Evolutionary conservation across 2,329 filamentous ascomycete genomes (phyloP), one percentile per base, ranked within the genome.

Genomic region (Fusarium irregulare): DNA sequence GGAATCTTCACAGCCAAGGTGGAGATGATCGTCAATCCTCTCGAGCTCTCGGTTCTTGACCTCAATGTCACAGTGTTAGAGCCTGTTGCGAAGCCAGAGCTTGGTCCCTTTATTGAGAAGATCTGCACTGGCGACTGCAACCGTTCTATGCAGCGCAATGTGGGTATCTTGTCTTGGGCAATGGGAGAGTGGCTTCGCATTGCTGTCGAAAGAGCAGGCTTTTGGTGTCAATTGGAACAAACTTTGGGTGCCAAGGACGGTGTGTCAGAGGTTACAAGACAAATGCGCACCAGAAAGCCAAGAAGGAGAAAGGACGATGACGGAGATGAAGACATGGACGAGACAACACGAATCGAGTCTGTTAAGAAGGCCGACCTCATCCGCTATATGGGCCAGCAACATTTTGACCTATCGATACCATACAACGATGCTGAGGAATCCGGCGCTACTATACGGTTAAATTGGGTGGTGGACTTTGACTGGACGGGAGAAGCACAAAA

Each of bases 401-500:
- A 79, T 27, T 80, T 84, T 16, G 83, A 86, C 34, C 65, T 88
- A 2, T 78, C 81, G 1, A 68, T 86, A 8, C 74, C 84, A 28
- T 49, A 70, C 4, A 71, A 59, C 72, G 55, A 74, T 53, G 67
- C 71, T 50, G 76, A 80, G 1, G 76, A 80, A 1, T 75, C 77
- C 2, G 64, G 80, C 12, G 81, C 85, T 4, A 76, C 82, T 13
- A 58, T 89, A 7, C 84, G 87, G 27, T 79, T 93, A 2, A 82
- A 84, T 60, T 93, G 91, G 91, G 81, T 78, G 48, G 88, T 92
- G 45, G 78, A 79, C 3, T 92, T 93, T 73, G 91, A 93, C 77
- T 93, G 90, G 91, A 90, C 90, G 0, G 91, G 91, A 8, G 91
- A 93, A 75, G 90, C 89, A 7, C 85, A 86, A 73, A 92, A 86